phyloP scores from a whole-genome alignment of 192 early-diverging fungal genomes.

The Lobosporangium transversale region DNA sequence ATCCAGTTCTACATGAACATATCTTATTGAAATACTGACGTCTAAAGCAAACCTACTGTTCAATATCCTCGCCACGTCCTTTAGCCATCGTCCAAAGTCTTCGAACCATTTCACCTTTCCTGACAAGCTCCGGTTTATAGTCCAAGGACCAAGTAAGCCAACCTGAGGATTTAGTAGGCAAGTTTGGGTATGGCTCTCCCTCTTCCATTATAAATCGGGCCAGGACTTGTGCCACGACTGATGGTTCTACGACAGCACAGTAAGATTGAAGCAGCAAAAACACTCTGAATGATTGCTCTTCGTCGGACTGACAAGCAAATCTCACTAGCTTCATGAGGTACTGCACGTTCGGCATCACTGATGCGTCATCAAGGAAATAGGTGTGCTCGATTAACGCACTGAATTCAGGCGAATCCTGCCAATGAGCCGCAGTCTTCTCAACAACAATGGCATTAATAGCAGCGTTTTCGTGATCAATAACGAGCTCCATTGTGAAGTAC shows the following conservation, averaged over 20 bases:
- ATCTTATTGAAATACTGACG: too few species aligned
- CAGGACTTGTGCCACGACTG: slow-evolving; percentile 15
- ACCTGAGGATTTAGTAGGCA: slow-evolving; percentile 4
- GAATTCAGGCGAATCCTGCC: slow-evolving; percentile 36
- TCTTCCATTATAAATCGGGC: slow-evolving; percentile 16
- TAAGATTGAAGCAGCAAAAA: slow-evolving; percentile 25
- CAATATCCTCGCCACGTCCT: slow-evolving; percentile 20
- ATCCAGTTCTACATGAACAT: too few species aligned
- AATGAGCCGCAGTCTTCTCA: slow-evolving; percentile 23
- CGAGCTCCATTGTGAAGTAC: slow-evolving; percentile 21
- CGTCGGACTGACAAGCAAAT: slow-evolving; percentile 20
- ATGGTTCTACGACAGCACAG: slow-evolving; percentile 20
- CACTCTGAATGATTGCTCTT: slow-evolving; percentile 17
- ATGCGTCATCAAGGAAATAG: slow-evolving; percentile 4
- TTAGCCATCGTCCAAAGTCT: slow-evolving; percentile 33
- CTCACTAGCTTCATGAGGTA: slow-evolving; percentile 16
- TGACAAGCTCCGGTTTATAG: slow-evolving; percentile 30
- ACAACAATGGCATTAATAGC: slow-evolving; percentile 19
- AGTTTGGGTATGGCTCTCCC: slow-evolving; percentile 14
- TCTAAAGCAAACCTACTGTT: slow-evolving; percentile 15
- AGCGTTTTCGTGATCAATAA: slow-evolving; percentile 17
- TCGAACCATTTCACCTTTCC: slow-evolving; percentile 29
- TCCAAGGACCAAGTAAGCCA: slow-evolving; percentile 35
- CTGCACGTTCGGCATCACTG: background rate
- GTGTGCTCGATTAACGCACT: slow-evolving; percentile 17